Evolutionary conservation across 2,329 filamentous ascomycete species (phyloP), one percentile per base, ranked within the genome.

Genomic region (Diaporthe helianthi): DNA sequence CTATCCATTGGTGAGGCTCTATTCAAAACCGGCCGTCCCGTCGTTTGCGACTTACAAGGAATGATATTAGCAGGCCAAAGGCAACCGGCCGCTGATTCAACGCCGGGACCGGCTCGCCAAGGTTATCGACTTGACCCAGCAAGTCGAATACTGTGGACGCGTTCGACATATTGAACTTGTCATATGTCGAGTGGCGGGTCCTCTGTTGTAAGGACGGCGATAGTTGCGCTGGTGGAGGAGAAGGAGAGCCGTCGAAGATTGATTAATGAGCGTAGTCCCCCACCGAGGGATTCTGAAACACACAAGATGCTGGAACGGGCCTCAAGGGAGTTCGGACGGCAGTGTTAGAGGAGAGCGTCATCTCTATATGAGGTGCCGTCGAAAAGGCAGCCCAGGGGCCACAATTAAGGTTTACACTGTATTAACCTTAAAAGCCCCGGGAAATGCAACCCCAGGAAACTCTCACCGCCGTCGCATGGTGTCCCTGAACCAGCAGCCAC

Each of bases 61-160:
- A 63, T 19, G 58, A 49, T 63, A 63, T 49, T 4, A 63, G 44
- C 12, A 63, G 54, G 2, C 68, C 72, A 22, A 72, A 69, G 8
- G 67, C 72, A 7, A 69, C 65, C 17, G 70, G 13, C 44, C 67
- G 63, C 51, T 54, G 46, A 36, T 73, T 73, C 52, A 73, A 47
- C 4, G 47, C 15, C 13, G 72, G 72, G 17, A 49, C 41, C 31
- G 72, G 70, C 29, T 73, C 72, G 22, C 47, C 29, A 49, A 73
- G 70, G 61, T 74, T 73, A 67, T 74, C 72, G 71, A 69, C 55
- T 64, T 69, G 68, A 44, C 73, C 73, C 60, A 73, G 47, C 65
- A 71, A 46, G 19, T 71, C 71, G 22, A 69, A 38, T 26, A 73
- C 55, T 36, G 69, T 61, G n/a, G 58, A 63, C 41, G 19, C 44